Base-by-base conservation (phyloP, 345 rosid species). In the Hypericum perforatum region DNA sequence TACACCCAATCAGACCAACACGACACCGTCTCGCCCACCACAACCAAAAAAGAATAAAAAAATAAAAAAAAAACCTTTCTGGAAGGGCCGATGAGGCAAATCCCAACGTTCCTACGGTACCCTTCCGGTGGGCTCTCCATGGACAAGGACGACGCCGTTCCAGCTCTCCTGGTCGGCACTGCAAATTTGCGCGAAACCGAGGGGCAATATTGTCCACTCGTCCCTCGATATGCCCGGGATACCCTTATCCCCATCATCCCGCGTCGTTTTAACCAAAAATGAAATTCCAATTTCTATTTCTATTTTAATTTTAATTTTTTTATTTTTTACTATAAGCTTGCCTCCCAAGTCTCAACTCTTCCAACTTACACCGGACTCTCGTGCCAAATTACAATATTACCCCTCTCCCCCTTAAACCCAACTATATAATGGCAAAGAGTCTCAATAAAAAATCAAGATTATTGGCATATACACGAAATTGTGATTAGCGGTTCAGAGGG, bases 191-290 rank as follows among this genome's bases (percentile, higher is more conserved):
- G 15, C 7, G 67, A 54, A 9, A 12, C 13, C 0, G 12, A 64
- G 32, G 52, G 67, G 61, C 39, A 65, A 42, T 64, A 57, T 57
- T 58, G 67, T 49, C 65, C 14, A 16, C 22, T 14, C 14, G 42
- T 15, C 9, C 6, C 54, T 12, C 70, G 15, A 58, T 46, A 56
- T 43, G 54, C 45, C 52, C 11, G 58, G 42, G 67, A 68, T 49
- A 78, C 58, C 41, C 42, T 48, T 45, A 56, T 36, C 47, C 45
- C 69, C 60, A 59, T 65, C 65, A 70, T 63, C 37, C 74, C 78
- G 32, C 32, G 32, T 22, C 32, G 32, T 22, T 22, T 22, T 22
- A 22, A 22, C 32, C 4, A 22, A 22, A 22, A 22, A 22, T 1
- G 4, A 22, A 22, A 22, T 22, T 1, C 4, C 32, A 22, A 22